Conservation (phyloP, 2,329 filamentous ascomycete genomes). For the Cordyceps fumosorosea region DNA sequence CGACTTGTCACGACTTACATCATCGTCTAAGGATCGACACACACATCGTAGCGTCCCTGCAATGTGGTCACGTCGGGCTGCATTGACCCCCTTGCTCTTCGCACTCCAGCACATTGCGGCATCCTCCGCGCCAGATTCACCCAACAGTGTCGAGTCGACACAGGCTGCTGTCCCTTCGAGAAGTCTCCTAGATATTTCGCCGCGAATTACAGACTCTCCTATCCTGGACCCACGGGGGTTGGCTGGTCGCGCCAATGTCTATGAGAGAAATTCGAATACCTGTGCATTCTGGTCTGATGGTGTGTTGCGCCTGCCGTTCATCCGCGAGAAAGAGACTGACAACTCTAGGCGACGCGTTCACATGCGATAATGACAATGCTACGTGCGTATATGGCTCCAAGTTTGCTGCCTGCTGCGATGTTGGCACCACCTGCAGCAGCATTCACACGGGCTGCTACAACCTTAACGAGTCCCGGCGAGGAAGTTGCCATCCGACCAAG, state of each 20-base stretch:
- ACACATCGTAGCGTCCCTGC: neutral
- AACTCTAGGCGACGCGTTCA: neutral
- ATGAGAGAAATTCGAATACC: neutral
- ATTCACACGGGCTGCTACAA: neutral
- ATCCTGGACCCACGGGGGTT: neutral
- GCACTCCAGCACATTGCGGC: neutral
- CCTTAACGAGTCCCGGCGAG: neutral
- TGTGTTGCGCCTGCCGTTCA: neutral
- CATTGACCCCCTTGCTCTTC: neutral
- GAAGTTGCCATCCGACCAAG: neutral
- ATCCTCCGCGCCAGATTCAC: neutral
- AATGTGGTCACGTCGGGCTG: neutral
- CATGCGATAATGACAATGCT: neutral
- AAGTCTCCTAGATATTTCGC: neutral
- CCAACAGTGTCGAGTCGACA: neutral
- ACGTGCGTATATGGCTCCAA: slow-evolving; percentile 1
- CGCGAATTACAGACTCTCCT: slow-evolving; percentile 6
- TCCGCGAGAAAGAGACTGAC: neutral
- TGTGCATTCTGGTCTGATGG: slow-evolving; percentile 9
- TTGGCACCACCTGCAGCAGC: neutral
- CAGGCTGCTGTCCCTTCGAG: neutral
- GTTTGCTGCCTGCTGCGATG: slow-evolving; percentile 1
- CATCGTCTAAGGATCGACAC: neutral
- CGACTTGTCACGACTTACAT: neutral
- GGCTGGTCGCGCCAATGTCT: neutral